These are phyloP conservation scores for Papiliotrema terrestris DNA, from an alignment of 1,284 basidiomycete genomes.

Conservation along the genomic window DNA sequence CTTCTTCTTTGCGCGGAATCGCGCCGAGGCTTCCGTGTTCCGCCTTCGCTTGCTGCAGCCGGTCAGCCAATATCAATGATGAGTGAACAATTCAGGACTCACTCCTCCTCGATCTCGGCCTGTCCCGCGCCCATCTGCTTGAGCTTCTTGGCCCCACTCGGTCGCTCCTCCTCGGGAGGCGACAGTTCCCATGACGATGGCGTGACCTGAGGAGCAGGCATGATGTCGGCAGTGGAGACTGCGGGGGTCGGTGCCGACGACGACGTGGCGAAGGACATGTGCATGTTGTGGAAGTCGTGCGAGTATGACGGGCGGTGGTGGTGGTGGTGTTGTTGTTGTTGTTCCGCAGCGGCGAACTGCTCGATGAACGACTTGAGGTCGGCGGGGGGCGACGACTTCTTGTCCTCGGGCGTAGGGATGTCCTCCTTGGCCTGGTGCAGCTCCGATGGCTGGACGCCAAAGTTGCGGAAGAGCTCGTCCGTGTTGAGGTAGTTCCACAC, in stretches of 20 bases:
- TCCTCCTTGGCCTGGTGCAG: constrained; percentile 3
- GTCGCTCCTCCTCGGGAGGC: constrained; percentile 16
- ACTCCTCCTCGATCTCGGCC: constrained; percentile 45
- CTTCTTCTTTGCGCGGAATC: constrained; percentile 98
- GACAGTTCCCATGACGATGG: constrained; percentile 5
- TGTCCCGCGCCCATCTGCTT: constrained; percentile 39
- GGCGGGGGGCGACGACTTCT: constrained; percentile 13
- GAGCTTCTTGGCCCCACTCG: constrained; percentile 41
- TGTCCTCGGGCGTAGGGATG: constrained; percentile 1
- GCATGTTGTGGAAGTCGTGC: constrained; percentile 17
- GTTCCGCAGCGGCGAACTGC: constrained; percentile 25
- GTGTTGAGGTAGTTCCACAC: constrained; percentile 46
- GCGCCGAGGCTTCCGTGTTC: constrained; percentile 95
- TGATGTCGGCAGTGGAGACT: constrained; percentile 22
- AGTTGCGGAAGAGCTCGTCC: constrained; percentile 42
- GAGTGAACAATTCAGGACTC: constrained; percentile 8
- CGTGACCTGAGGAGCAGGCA: constrained; percentile 10
- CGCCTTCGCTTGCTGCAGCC: constrained; percentile 70
- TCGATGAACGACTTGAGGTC: constrained; percentile 47
- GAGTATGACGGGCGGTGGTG: constrained; percentile 10
- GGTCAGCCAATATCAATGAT: not conserved
- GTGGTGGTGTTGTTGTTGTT: constrained; percentile 15
- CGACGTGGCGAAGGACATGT: constrained; percentile 1
- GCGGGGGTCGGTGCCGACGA: constrained; percentile 15
- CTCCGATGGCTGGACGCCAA: constrained; percentile 30